phyloP scores from a whole-genome alignment of 225 moss, liverwort and hornwort genomes.

The Bryoerythrophyllum caledonicum region DNA sequence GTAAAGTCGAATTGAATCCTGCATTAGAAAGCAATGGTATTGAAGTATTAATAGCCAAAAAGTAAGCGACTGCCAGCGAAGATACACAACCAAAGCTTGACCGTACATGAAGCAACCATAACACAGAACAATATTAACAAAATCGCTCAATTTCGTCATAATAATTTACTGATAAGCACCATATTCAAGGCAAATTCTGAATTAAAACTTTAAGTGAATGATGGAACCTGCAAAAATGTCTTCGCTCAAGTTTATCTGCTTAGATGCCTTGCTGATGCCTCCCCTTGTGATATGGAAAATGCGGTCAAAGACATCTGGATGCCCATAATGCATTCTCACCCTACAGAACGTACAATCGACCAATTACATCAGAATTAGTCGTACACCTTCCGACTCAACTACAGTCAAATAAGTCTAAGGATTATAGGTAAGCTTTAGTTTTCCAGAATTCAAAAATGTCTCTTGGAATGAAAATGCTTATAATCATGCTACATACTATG shows the following conservation, averaged over 20 bases:
- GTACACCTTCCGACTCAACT: too few relatives aligned
- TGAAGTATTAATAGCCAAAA: background rate
- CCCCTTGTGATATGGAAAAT: conserved; percentile 60
- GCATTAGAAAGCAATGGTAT: conserved; percentile 14
- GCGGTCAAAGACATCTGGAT: conserved; percentile 59
- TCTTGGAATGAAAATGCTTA: background rate
- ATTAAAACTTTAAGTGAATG: background rate
- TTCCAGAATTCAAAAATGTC: background rate
- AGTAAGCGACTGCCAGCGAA: conserved; percentile 1
- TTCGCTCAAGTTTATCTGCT: conserved; percentile 65
- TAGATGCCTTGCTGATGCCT: conserved; percentile 69
- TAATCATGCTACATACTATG: background rate
- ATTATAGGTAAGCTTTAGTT: too few relatives aligned
- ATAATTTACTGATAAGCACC: conserved; percentile 4
- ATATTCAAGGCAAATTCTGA: conserved; percentile 17
- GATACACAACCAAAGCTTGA: conserved; percentile 14
- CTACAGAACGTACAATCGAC: conserved; percentile 27
- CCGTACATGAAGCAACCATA: background rate
- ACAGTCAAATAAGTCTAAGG: too few relatives aligned
- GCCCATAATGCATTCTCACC: conserved; percentile 74
- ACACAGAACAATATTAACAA: conserved; percentile 7
- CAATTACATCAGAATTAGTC: conserved; percentile 13
- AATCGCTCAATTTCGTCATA: background rate
- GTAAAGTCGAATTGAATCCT: conserved; percentile 73
- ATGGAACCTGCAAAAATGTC: conserved; percentile 65